Evolutionary conservation across 2,329 filamentous ascomycete genomes (phyloP), one percentile per base, ranked within the genome.

Genomic region (Trichoderma sp.): DNA sequence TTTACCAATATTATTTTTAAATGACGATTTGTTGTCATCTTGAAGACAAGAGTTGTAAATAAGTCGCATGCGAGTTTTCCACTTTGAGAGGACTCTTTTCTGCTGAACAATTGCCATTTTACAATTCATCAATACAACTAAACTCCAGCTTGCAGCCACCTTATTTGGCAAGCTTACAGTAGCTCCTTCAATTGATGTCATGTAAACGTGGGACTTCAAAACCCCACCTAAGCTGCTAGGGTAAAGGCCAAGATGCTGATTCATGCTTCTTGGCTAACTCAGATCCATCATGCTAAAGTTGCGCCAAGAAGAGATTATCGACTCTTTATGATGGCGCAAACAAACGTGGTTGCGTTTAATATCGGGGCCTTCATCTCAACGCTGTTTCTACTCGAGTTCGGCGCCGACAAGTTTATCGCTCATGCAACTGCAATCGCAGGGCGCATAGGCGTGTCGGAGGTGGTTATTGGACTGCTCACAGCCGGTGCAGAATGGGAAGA

Each of bases 401-500:
- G 65, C 2, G 65, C 65, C 5, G 65, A 68, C 2, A 68, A 58
- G 5, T 68, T 68, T 32, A 68, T 68, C 50, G n/a, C 20, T 13
- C 65, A 68, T 11, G n/a, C 65, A 5, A 32, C 65, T 5, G 53
- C 53, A 6, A 9, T 58, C 20, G 65, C 65, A 28, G 23, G 20
- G 20, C 50, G 32, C 2, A 77, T 84, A 1, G 79, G 82, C 17
- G 78, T 88, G 13, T 82, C 85, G 1, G 81, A 82, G 34, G 84
- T 84, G 3, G 67, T 88, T 30, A 83, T 88, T 73, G 84, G 82
- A 4, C 80, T 88, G 8, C 78, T 88, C 43, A 88, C 86, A 3
- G 85, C 84, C 13, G 86, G 86, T 20, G 85, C 82, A 55, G 86
- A 88, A 79, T 88, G 84, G 81, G 87, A 88, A 82, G 86, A 88